Evolutionary conservation across 805 yeast genomes (phyloP), one percentile per base, ranked within the genome.

Genomic region (Tetrapisispora taiwanensis): DNA sequence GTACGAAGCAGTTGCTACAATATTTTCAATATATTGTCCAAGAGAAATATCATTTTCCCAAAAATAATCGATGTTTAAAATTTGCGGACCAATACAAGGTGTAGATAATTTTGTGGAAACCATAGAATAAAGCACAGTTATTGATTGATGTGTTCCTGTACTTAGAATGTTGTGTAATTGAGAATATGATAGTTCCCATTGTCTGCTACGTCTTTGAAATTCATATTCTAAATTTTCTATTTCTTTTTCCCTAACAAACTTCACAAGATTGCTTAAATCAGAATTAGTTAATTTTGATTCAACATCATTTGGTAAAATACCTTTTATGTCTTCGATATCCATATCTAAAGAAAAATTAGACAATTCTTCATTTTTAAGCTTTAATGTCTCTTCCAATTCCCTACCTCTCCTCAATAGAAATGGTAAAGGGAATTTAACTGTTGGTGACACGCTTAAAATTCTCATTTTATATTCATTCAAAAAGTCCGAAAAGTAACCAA

Each of bases 71-170:
- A 89, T 81, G 1, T 80, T 77, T 30, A 85, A 78, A n/a, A 79
- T 69, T 44, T 78, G 86, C 0, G 99, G 98, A 0, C 97, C 97
- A 34, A 79, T 69, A 56, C 98, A 92, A 0, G 97, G 97, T 0
- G 95, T 87, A 0, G 94, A 84, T 34, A 86, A 83, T 53, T 81
- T 82, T 8, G 80, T 76, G 3, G 90, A 84, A 0, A 88, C 90
- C 66, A 86, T 76, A 1, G 95, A 84, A 55, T 83, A 86, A 20
- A 90, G 67, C 13, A 87, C 76, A 6, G 84, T 76, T 27, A 94
- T 77, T 52, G 76, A 82, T 55, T 87, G 95, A 58, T 90, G 96
- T 35, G 73, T 70, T 17, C 75, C 74, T 0, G 88, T 84, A 33
- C 76, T 92, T 51, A 74, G 71, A 66, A 84, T 62, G 55, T 76